Evolutionary conservation across 78 protist species (phyloP), one percentile per base, ranked within the genome.

Genomic region (Chrysochromulina parva): DNA sequence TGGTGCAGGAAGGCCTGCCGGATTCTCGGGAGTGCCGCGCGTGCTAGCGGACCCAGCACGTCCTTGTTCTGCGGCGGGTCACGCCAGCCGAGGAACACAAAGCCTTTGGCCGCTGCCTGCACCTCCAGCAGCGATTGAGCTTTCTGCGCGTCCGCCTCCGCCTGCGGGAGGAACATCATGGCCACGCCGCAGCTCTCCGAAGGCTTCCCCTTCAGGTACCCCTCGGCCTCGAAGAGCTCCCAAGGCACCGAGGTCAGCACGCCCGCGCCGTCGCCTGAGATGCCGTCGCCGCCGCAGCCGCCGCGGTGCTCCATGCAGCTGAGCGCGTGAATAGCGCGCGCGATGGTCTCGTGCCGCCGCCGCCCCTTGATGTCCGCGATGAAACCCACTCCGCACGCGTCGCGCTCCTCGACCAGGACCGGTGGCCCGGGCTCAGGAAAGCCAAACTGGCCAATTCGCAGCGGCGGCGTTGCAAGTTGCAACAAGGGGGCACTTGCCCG

Each of bases 271-370:
- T 92, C 94, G 0, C 94, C 94, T 20, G 91, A 88, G 52, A 88
- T 92, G 47, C 52, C 16, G 47, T 92, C 94, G 2, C 62, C 90
- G 19, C 91, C 89, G 67, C 91, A 86, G 2, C 82, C 94, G 10
- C 94, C 94, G 28, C 94, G 87, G 58, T 92, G 94, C 82, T 88
- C 91, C 94, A 92, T 92, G 85, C 94, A 82, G 11, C 85, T 19
- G 14, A 90, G 88, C 14, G 92, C 92, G 28, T 13, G 26, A 1
- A 54, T 16, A 9, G 91, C 86, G 52, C 62, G 85, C 76, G 0
- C 47, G 38, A 48, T 19, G 59, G 62, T 54, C 24, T n/a, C 28
- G n/a, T 60, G 89, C 26, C 3, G 66, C 50, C 24, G 19, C 10
- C 14, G 65, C 69, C 80, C 20, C 48, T 13, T 19, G 28, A 28